These are phyloP conservation scores for Lagerstroemia speciosa DNA, from an alignment of 345 rosid species.

Conservation along the genomic window DNA sequence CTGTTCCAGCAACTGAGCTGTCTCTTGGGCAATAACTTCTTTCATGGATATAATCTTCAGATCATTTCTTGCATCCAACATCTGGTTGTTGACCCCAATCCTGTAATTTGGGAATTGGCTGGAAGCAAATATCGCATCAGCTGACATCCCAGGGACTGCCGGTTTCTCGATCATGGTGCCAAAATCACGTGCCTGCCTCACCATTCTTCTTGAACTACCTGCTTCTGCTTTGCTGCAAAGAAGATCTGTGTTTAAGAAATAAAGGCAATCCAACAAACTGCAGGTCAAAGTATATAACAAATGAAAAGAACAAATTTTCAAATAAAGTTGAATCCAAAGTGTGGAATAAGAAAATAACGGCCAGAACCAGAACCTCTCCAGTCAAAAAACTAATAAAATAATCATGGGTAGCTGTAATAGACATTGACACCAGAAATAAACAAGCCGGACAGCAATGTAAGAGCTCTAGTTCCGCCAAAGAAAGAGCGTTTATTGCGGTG, in stretches of 20 bases:
- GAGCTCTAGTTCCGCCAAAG: not conserved
- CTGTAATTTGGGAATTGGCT: conserved; percentile 76
- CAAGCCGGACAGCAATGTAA: not conserved
- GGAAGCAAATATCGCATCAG: conserved; percentile 73
- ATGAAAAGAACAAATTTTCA: not conserved
- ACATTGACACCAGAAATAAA: not conserved
- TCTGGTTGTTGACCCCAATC: conserved; percentile 72
- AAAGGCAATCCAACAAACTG: not conserved
- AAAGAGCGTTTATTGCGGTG: too few species aligned
- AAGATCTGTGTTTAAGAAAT: not conserved
- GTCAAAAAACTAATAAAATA: not conserved
- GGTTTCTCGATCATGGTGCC: conserved; percentile 52
- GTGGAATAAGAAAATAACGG: not conserved
- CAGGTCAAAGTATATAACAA: not conserved
- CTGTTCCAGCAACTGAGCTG: conserved; percentile 82
- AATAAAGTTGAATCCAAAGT: not conserved
- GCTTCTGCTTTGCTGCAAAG: not conserved
- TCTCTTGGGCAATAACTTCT: conserved; percentile 91
- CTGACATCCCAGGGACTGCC: conserved; percentile 63
- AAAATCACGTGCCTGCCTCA: conserved; percentile 65
- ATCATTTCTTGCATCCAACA: conserved; percentile 56
- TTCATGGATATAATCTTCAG: conserved; percentile 76
- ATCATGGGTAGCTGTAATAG: not conserved
- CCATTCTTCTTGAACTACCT: conserved; percentile 28
- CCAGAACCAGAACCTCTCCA: not conserved